A percentile compares a stretch with the other conserved stretches of the same genome.
Evolutionary conservation across 768 basidiomycete genomes (phyloP).

Genomic region (Hypholoma fasciculare): DNA sequence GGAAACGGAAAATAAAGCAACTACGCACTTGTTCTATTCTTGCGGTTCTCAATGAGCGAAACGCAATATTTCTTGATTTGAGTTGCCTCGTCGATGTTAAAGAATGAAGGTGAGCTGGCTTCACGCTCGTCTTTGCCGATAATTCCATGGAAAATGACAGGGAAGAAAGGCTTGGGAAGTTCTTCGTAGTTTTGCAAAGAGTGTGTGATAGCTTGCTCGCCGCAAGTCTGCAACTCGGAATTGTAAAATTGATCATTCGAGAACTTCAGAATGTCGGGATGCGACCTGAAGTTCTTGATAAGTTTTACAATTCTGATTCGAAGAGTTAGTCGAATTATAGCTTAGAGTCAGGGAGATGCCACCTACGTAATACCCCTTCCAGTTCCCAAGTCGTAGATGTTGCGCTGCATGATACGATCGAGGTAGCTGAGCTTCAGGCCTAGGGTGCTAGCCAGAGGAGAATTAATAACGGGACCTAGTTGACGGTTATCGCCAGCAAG

Average conservation of each 20-base stretch:
- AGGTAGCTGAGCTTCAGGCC: constrained; percentile 54
- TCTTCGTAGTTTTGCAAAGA: constrained; percentile 38
- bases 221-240: constrained; percentile 49
- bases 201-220: constrained; percentile 38
- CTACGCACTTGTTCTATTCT: constrained; percentile 40
- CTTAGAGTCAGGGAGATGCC: neutral
- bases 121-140: constrained; percentile 57
- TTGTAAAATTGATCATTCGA: constrained; percentile 60
- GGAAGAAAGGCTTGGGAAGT: constrained; percentile 45
- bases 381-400: constrained; percentile 35
- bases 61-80: constrained; percentile 49
- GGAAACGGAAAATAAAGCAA: neutral
- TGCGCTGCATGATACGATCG: constrained; percentile 44
- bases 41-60: constrained; percentile 33
- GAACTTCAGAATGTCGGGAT: constrained; percentile 52
- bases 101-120: constrained; percentile 59
- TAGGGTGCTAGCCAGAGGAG: constrained; percentile 43
- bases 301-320: constrained; percentile 54
- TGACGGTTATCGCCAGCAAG: constrained; percentile 65
- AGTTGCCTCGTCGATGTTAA: constrained; percentile 57
- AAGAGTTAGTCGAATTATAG: neutral
- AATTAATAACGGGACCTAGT: constrained; percentile 58
- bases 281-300: constrained; percentile 59
- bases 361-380: constrained; percentile 36
- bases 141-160: constrained; percentile 57